Evolutionary conservation across 306 rosid genomes (phyloP).

Genomic region (Morella rubra): DNA sequence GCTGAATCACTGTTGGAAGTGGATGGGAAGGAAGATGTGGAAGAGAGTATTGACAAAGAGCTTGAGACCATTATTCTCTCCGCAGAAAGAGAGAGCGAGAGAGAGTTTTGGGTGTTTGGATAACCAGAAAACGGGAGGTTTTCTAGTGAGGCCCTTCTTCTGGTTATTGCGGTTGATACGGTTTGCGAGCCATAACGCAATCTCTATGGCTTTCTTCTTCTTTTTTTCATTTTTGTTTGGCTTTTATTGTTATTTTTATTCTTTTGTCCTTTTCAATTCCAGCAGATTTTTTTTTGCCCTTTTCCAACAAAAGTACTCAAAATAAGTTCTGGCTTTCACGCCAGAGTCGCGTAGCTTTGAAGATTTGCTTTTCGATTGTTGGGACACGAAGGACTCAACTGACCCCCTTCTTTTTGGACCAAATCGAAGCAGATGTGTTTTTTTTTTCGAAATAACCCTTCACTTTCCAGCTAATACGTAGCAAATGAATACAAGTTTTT

Average conservation of each 20-base stretch:
- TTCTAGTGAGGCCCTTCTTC: slow-evolving; percentile 2
- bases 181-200: neutral
- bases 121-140: slow-evolving; percentile 32
- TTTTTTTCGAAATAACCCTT: too few species aligned
- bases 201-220: neutral
- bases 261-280: neutral
- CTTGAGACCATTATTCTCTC: slow-evolving; percentile 48
- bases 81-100: neutral
- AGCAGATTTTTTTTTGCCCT: neutral
- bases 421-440: neutral
- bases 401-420: neutral
- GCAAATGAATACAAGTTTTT: too few species aligned
- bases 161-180: slow-evolving; percentile 17
- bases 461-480: too few species aligned
- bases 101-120: slow-evolving; percentile 25
- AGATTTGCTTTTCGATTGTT: neutral
- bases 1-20: slow-evolving; percentile 43
- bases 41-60: slow-evolving; percentile 51
- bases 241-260: neutral
- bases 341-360: neutral
- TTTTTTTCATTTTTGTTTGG: neutral
- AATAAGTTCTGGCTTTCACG: slow-evolving; percentile 21
- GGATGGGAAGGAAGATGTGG: slow-evolving; percentile 53
- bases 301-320: too few species aligned
- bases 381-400: neutral